Base-by-base conservation (phyloP, 352 stramenopile species). In the Nothophytophthora sp. region DNA sequence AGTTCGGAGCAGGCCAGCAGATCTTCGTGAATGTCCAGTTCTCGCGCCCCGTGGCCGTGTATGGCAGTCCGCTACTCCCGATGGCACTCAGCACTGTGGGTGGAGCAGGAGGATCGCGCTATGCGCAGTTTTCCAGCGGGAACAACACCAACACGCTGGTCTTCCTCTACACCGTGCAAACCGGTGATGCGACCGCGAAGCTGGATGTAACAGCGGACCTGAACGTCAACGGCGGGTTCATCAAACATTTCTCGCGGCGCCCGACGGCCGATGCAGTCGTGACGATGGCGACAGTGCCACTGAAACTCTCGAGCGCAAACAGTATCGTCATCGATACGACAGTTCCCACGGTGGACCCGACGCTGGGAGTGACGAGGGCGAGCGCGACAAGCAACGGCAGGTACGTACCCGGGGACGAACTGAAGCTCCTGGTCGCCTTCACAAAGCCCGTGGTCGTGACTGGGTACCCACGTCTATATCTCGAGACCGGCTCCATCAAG, bases 401-500 rank as follows among this genome's bases (percentile, higher is more conserved):
- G 5, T 95, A 91, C 40, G 76, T 76, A 7, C 77, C 85, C 10
- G 85, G 85, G 19, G 82, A 93, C 42, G 62, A 55, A 4, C 74
- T 95, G 10, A 56, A 69, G 8, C 70, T 95, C 27, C 50, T 74
- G 11, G 53, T 95, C 18, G 76, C 74, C 18, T 95, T 95, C 60
- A 93, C 80, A 0, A 91, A 90, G 37, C 67, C 79, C n/a, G 85
- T 95, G 0, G 59, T 41, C 0, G 82, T 95, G 16, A 58, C 48
- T 0, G 82, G 81, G 1, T 87, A 87, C 15, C 85, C 85, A 6
- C 66, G 81, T 8, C 39, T 95, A 16, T 86, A 83, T 43, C 59
- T 95, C 11, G 78, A 92, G 49, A 93, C 82, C 0, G 81, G 77
- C 4, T 58, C 61, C 0, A 82, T 90, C 42, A 88, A 90, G 49